Percentiles rank a stretch among this genome's conserved stretches.
Evolutionary conservation across 345 rosid genomes (phyloP).

Genomic region (Anacardium occidentale): DNA sequence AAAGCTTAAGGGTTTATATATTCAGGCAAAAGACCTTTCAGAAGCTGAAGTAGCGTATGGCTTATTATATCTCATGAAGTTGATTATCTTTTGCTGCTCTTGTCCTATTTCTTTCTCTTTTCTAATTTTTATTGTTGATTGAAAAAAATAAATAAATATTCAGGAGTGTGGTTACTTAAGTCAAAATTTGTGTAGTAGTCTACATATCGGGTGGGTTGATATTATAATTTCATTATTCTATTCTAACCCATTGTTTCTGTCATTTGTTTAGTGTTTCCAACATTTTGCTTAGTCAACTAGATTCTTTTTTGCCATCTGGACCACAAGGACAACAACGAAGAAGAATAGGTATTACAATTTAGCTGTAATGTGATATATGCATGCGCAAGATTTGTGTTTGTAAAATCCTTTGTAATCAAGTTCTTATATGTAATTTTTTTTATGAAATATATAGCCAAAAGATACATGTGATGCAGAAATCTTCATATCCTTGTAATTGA

Average conservation of each 20-base stretch:
- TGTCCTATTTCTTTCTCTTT: not conserved
- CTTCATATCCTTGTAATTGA: not conserved
- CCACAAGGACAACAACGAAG: conserved; percentile 73
- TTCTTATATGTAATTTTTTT: too few species aligned
- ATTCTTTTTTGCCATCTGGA: conserved; percentile 68
- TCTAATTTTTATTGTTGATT: conserved; percentile 3
- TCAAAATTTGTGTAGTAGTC: not conserved
- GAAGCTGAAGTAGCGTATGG: conserved; percentile 78
- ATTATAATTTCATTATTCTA: conserved; percentile 3
- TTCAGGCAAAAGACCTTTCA: conserved; percentile 79
- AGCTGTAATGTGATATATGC: not conserved
- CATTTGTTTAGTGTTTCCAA: conserved; percentile 52
- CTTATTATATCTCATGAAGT: not conserved
- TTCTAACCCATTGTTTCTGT: conserved; percentile 6
- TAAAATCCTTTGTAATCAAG: too few species aligned
- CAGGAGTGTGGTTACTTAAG: conserved; percentile 1
- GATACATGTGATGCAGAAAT: not conserved
- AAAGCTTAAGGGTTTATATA: conserved; percentile 57
- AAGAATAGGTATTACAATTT: conserved; percentile 56
- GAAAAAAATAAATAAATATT: not conserved
- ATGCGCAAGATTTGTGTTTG: not conserved
- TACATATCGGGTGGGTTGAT: not conserved
- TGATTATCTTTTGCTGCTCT: not conserved
- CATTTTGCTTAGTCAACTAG: conserved; percentile 58
- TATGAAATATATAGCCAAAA: too few species aligned